Base-by-base conservation (phyloP, 306 rosid species). In the Morella rubra region DNA sequence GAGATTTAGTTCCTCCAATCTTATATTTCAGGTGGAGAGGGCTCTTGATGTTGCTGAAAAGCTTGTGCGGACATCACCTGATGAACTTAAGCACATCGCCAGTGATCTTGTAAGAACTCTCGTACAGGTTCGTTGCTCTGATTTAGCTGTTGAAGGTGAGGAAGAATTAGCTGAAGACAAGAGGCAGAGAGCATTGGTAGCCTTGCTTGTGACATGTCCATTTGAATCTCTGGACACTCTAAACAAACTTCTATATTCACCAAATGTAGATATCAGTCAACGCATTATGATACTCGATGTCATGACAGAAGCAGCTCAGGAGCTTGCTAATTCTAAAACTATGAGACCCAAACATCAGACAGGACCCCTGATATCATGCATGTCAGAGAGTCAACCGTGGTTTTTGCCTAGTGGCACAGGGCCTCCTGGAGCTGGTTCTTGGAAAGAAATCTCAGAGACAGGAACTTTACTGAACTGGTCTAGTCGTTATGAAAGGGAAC, bases 271-370 rank as follows among this genome's bases (percentile, higher is more conserved):
- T 86, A 80, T 85, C 78, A 95, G 97, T 86, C 98, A 95, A 71
- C 90, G 97, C 75, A 85, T 95, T 72, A 90, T 90, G 97, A 89
- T 95, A 73, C 91, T 95, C 10, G 98, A 92, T 81, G 81, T 89
- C 85, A 92, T 95, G 97, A 95, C 98, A 16, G 91, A 90, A 56
- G 96, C 97, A 76, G 98, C 96, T 83, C 91, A 83, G 86, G 97
- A 95, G 84, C 98, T 95, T 76, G 83, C 97, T 69, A 82, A 88
- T 79, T 45, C 91, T 59, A 90, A 88, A 81, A 80, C 64, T 70
- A 64, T 75, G 76, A 92, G 85, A 84, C 84, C 86, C 56, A 88
- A 90, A 78, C 90, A 78, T 73, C 85, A 83, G 75, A 75, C 78
- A 60, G 84, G 86, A 74, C 81, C 96, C 61, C 89, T 95, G 68